Evolutionary conservation across 2,329 filamentous ascomycete genomes (phyloP).

Genomic region (Diplodia mutila): DNA sequence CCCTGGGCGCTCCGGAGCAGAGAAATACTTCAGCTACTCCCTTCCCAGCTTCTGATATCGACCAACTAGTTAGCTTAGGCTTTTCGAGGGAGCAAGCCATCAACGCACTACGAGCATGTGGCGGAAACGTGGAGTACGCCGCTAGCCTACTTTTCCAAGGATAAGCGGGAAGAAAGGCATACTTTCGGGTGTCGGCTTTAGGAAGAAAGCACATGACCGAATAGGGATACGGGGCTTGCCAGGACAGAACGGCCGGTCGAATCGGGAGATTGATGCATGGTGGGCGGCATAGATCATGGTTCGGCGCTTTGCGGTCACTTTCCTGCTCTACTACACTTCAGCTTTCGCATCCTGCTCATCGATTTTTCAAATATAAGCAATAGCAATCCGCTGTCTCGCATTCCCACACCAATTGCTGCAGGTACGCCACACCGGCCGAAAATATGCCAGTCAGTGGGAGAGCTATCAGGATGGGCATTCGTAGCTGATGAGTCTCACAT

Average conservation of each 20-base stretch:
- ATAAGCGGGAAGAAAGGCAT: background rate
- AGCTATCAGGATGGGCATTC: background rate
- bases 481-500: background rate
- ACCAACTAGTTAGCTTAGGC: constrained; percentile 76
- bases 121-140: constrained; percentile 86
- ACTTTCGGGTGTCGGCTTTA: constrained; percentile 44
- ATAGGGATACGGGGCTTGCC: background rate
- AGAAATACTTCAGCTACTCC: constrained; percentile 28
- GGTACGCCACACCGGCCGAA: background rate
- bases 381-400: background rate
- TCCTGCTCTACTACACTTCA: constrained; percentile 7
- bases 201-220: background rate
- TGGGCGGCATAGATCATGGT: constrained; percentile 26
- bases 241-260: background rate
- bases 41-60: constrained; percentile 68
- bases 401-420: background rate
- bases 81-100: constrained; percentile 77
- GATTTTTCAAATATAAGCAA: background rate
- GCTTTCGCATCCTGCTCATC: constrained; percentile 9
- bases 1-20: constrained; percentile 33
- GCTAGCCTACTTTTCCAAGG: constrained; percentile 71
- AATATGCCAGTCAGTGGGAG: background rate
- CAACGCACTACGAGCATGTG: constrained; percentile 78
- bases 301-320: constrained; percentile 20
- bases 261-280: constrained; percentile 20